phyloP scores from a whole-genome alignment of 1,284 basidiomycete genomes.

The Trichosporon coremiiforme region DNA sequence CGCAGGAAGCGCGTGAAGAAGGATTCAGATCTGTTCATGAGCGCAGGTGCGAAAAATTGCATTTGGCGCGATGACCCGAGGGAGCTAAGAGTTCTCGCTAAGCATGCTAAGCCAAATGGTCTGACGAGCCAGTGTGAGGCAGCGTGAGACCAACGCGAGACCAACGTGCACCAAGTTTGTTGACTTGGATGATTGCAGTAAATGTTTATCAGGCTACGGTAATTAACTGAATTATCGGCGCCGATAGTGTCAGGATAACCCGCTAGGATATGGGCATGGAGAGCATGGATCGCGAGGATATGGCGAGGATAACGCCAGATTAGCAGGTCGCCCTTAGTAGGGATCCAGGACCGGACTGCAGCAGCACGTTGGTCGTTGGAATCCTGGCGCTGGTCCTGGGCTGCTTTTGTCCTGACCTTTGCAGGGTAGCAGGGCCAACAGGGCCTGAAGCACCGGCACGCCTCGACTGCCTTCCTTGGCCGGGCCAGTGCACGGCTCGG shows the following conservation, averaged over 20 bases:
- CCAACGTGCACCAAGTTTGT: too few species aligned
- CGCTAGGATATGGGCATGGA: too few species aligned
- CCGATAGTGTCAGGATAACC: background rate
- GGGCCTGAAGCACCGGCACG: too few species aligned
- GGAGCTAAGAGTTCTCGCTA: too few species aligned
- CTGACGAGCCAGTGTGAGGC: background rate
- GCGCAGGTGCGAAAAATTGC: background rate
- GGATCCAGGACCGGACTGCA: background rate
- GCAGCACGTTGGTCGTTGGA: conserved; percentile 1
- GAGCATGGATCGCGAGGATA: too few species aligned
- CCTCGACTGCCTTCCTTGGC: too few species aligned
- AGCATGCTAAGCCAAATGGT: background rate
- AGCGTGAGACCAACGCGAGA: too few species aligned
- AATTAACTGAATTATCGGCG: background rate
- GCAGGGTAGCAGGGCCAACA: background rate
- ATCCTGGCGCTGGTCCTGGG: background rate
- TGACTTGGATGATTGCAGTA: background rate
- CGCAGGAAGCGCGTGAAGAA: too few species aligned
- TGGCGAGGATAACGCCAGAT: too few species aligned
- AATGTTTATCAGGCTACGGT: background rate
- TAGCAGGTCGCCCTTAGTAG: background rate
- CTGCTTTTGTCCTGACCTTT: background rate
- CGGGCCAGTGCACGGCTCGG: background rate
- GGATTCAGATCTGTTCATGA: background rate
- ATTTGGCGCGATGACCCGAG: background rate